Base-by-base conservation (phyloP, 75 land plant species). In the Pinus albicaulis region DNA sequence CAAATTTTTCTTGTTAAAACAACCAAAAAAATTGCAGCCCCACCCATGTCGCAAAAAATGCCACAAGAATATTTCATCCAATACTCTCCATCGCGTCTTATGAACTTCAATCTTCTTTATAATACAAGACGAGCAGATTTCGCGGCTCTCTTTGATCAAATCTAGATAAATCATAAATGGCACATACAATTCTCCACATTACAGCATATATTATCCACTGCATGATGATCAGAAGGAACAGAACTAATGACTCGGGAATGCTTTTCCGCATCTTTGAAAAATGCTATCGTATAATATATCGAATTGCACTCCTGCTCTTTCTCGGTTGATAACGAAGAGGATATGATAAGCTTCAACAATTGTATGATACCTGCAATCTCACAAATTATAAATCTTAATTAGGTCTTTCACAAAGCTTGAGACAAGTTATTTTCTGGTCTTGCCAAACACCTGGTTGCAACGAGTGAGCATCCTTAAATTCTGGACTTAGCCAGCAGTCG, bases 361-460 rank as follows among this genome's bases (percentile, higher is more conserved):
- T 79, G 90, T 96, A 83, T 90, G 92, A 74, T 94, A 94, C 98
- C 98, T 96, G 90, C 76, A 68, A 56, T 74, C 28, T 59, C 16
- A 74, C 24, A 74, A 64, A 74, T 74, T 74, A 68, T 53, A 68
- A 68, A 68, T 22, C 23, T n/a, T 44, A 41, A n/a, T 0, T 22
- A 34, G 11, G n/a, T 41, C 11, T 38, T 76, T 22, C 52, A 10
- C 62, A 56, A 36, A 57, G 28, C 19, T 34, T 23, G 24, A 28
- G 20, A 75, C 79, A 41, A 76, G 80, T 55, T 22, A 41, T 41
- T 68, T 68, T 14, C 48, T 41, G n/a, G 24, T 83, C 91, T 69
- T 74, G 94, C 99, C 99, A 97, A 28, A 97, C 89, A 58, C 99
- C 99, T 57, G 98, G 93, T 70, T 85, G 83, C 79, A 92, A 74